Conservation (phyloP, 371 early-diverging fungal genomes). For the Fennellomyces sp. region DNA sequence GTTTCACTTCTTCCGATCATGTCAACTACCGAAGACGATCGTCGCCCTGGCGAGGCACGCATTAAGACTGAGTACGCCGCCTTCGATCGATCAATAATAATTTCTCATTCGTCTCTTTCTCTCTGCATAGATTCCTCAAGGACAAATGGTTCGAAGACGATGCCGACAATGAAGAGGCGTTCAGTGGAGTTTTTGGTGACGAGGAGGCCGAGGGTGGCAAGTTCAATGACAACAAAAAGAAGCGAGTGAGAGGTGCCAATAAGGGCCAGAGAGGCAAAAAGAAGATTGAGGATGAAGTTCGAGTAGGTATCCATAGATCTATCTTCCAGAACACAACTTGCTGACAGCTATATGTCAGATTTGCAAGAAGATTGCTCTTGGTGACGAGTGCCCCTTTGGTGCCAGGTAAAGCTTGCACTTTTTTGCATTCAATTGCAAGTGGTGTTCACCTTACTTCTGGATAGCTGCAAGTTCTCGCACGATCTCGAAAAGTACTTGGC, state of each 20-base stretch:
- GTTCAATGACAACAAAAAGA: constrained; percentile 6
- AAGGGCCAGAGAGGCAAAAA: constrained; percentile 47
- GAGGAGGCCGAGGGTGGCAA: constrained; percentile 24
- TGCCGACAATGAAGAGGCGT: constrained; percentile 16
- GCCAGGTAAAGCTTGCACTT: constrained; percentile 41
- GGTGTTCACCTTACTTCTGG: no score
- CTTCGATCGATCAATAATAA: constrained; percentile 1
- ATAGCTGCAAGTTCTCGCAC: constrained; percentile 70
- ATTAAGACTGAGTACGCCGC: constrained; percentile 18
- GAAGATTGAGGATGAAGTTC: constrained; percentile 35
- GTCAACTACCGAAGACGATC: background rate
- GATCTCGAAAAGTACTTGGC: constrained; percentile 65
- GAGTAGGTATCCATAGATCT: constrained; percentile 12
- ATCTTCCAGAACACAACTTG: background rate
- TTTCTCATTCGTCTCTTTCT: no score
- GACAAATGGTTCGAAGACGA: constrained; percentile 42
- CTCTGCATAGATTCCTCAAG: constrained; percentile 33
- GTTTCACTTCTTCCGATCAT: constrained; percentile 12
- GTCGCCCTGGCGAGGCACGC: constrained; percentile 13
- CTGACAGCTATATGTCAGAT: constrained; percentile 27
- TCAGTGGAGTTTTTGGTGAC: constrained; percentile 24
- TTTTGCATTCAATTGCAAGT: no score
- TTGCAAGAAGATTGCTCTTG: constrained; percentile 54
- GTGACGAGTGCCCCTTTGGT: constrained; percentile 55
- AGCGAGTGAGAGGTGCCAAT: constrained; percentile 31